Evolutionary conservation across 2,329 filamentous ascomycete genomes (phyloP).

Genomic region (Dactylonectria macrodidyma): DNA sequence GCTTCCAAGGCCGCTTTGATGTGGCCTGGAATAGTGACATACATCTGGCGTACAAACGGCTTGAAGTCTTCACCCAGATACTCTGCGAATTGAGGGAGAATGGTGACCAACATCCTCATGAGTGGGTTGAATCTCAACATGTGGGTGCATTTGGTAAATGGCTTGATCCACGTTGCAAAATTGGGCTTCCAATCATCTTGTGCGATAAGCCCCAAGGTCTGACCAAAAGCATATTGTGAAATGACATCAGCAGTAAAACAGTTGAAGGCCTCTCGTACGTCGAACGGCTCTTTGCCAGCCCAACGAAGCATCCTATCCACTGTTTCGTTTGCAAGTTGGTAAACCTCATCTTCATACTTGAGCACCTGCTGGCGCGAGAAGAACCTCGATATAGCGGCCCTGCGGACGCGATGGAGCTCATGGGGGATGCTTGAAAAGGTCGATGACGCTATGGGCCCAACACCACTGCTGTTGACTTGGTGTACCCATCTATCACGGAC

Average conservation of each 20-base stretch:
- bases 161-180: slow-evolving; percentile 53
- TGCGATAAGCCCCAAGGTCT: slow-evolving; percentile 49
- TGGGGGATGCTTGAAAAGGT: slow-evolving; percentile 45
- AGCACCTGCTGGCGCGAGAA: slow-evolving; percentile 53
- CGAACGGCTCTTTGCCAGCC: slow-evolving; percentile 46
- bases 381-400: slow-evolving; percentile 50
- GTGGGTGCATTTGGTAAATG: slow-evolving; percentile 51
- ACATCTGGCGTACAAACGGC: slow-evolving; percentile 37
- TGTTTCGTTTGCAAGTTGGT: slow-evolving; percentile 43
- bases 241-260: slow-evolving; percentile 59
- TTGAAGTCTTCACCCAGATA: slow-evolving; percentile 34
- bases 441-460: slow-evolving; percentile 25
- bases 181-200: slow-evolving; percentile 56
- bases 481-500: slow-evolving; percentile 46
- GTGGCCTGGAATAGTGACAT: slow-evolving; percentile 32
- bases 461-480: slow-evolving; percentile 33
- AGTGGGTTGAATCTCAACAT: slow-evolving; percentile 51
- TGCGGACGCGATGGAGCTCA: slow-evolving; percentile 52
- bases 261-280: slow-evolving; percentile 54
- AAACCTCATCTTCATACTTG: slow-evolving; percentile 46
- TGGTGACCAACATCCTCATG: slow-evolving; percentile 41
- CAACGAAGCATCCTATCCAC: slow-evolving; percentile 50
- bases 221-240: slow-evolving; percentile 56
- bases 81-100: slow-evolving; percentile 28
- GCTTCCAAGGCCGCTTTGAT: slow-evolving; percentile 27